Evolutionary conservation across 805 yeast species (phyloP).

Genomic region (Kockiozyma suomiensis): DNA sequence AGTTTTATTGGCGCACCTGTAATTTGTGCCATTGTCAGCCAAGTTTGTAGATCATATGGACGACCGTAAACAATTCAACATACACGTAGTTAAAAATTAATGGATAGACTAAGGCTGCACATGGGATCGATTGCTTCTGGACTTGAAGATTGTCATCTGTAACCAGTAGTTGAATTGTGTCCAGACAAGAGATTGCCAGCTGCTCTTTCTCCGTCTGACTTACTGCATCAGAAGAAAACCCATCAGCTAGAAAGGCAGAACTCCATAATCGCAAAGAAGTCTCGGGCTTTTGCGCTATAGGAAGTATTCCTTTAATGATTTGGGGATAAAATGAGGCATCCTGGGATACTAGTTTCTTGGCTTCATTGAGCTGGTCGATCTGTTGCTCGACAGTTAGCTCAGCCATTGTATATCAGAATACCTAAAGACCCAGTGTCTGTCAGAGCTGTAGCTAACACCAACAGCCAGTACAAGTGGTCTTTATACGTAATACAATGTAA

Average conservation of each 20-base stretch:
- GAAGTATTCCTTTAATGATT: constrained; percentile 44
- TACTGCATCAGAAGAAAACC: constrained; percentile 40
- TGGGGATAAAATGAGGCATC: constrained; percentile 45
- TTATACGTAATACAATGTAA: too few relatives aligned
- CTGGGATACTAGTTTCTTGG: constrained; percentile 41
- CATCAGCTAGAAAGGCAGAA: constrained; percentile 44
- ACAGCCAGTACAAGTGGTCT: too few relatives aligned
- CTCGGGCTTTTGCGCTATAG: constrained; percentile 44
- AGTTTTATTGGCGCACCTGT: constrained; percentile 44
- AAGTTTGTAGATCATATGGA: not conserved
- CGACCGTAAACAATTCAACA: not conserved
- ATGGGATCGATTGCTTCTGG: constrained; percentile 46
- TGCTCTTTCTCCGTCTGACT: constrained; percentile 33
- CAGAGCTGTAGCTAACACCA: too few relatives aligned
- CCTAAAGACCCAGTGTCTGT: not conserved
- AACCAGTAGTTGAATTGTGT: constrained; percentile 37
- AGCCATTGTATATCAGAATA: not conserved
- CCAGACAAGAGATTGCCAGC: constrained; percentile 40
- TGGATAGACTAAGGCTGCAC: constrained; percentile 52
- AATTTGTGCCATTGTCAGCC: not conserved
- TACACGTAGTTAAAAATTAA: constrained; percentile 49
- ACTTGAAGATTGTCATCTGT: constrained; percentile 37
- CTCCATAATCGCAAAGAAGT: constrained; percentile 43
- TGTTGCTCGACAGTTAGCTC: constrained; percentile 36
- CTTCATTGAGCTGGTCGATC: constrained; percentile 44